A percentile compares a stretch with the other conserved stretches of the same genome.
These are phyloP conservation scores for Agmasoma carcini DNA, from an alignment of 371 early-diverging fungal genomes.

Conservation along the genomic window DNA sequence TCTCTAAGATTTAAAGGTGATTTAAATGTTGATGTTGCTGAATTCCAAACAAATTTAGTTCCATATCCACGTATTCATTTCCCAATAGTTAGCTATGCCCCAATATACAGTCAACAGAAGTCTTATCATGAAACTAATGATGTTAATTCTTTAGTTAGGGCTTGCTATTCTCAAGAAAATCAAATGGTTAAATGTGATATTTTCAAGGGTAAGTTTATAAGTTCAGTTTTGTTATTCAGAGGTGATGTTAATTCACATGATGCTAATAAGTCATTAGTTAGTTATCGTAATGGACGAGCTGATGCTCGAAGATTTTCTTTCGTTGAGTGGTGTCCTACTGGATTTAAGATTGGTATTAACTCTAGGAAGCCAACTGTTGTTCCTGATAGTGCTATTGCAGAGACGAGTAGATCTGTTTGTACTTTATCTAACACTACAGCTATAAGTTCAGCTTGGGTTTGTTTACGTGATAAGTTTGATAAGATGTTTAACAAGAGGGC, in stretches of 20 bases:
- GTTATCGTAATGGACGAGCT: slow-evolving; percentile 60
- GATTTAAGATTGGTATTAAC: slow-evolving; percentile 90
- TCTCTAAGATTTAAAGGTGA: slow-evolving; percentile 83
- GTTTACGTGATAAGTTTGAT: slow-evolving; percentile 79
- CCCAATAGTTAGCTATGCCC: slow-evolving; percentile 79
- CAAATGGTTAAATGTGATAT: slow-evolving; percentile 91
- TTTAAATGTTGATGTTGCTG: slow-evolving; percentile 80
- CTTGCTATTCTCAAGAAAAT: slow-evolving; percentile 78
- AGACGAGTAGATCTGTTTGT: slow-evolving; percentile 76
- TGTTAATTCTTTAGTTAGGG: slow-evolving; percentile 71
- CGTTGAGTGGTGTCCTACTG: slow-evolving; percentile 92
- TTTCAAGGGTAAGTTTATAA: slow-evolving; percentile 81
- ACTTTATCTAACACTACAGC: slow-evolving; percentile 84
- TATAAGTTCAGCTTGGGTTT: slow-evolving; percentile 82
- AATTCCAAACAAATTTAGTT: slow-evolving; percentile 88
- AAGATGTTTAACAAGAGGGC: slow-evolving; percentile 89
- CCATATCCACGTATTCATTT: slow-evolving; percentile 84
- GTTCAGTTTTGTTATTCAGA: slow-evolving; percentile 77
- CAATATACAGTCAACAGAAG: slow-evolving; percentile 71
- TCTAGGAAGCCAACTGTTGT: slow-evolving; percentile 69
- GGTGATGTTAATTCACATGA: slow-evolving; percentile 68
- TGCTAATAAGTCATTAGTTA: slow-evolving; percentile 67
- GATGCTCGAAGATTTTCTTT: slow-evolving; percentile 76
- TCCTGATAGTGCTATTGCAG: slow-evolving; percentile 76
- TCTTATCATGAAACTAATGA: slow-evolving; percentile 73